phyloP scores from a whole-genome alignment of 306 rosid species.

The Castanea sativa region DNA sequence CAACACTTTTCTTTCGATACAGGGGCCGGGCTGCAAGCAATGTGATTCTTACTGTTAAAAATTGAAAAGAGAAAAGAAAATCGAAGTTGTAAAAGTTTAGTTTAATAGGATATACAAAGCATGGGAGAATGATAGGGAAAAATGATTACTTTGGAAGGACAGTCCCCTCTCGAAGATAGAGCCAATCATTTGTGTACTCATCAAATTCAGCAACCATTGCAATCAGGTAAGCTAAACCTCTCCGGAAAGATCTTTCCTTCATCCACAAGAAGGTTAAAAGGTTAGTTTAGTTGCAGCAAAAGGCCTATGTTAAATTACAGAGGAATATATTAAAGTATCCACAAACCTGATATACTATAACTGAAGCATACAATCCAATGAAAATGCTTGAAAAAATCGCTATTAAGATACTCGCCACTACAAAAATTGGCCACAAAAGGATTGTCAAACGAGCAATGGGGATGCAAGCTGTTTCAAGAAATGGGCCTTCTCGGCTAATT shows the following conservation, averaged over 20 bases:
- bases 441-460: conserved; percentile 87
- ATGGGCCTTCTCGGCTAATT: conserved; percentile 85
- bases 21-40: conserved; percentile 88
- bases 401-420: conserved; percentile 59
- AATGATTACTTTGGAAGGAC: conserved; percentile 68
- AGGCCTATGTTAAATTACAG: not conserved
- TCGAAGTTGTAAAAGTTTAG: not conserved
- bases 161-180: conserved; percentile 79
- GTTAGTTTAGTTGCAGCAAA: conserved; percentile 14
- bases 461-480: conserved; percentile 83
- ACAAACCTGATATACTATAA: conserved; percentile 75
- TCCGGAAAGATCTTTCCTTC: conserved; percentile 76
- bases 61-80: not conserved
- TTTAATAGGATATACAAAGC: not conserved
- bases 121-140: not conserved
- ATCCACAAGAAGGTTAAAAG: conserved; percentile 22
- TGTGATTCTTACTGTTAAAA: conserved; percentile 29
- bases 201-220: conserved; percentile 95
- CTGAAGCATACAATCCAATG: conserved; percentile 69
- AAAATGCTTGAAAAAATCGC: conserved; percentile 67
- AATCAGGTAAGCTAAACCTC: conserved; percentile 71
- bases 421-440: conserved; percentile 82
- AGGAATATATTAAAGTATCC: conserved; percentile 1
- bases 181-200: conserved; percentile 88
- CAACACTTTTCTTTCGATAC: conserved; percentile 52